phyloP scores from a whole-genome alignment of 2,329 filamentous ascomycete species.

The Aphanoascus verrucosus region DNA sequence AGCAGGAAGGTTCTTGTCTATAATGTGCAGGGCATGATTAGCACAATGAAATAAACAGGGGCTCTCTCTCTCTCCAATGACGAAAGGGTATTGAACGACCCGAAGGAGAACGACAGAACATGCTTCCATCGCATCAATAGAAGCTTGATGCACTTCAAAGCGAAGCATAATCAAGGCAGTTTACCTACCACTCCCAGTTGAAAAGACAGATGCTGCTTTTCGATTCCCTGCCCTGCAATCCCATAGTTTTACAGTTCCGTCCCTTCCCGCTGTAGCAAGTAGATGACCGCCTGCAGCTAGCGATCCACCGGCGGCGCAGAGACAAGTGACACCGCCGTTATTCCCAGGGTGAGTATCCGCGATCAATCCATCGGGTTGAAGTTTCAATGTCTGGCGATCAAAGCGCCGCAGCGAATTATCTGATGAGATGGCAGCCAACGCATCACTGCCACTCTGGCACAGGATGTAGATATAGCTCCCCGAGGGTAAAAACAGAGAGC shows the following conservation, averaged over 20 bases:
- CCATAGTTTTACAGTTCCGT: constrained; percentile 34
- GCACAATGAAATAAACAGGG: neutral
- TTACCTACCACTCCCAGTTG: constrained; percentile 25
- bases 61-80: neutral
- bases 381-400: constrained; percentile 27
- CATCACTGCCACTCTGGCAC: constrained; percentile 21
- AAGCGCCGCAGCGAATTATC: constrained; percentile 37
- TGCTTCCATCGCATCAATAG: neutral
- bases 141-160: neutral
- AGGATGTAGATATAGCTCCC: constrained; percentile 37
- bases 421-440: constrained; percentile 36
- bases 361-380: constrained; percentile 18
- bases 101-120: neutral
- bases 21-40: neutral
- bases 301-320: constrained; percentile 16
- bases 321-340: constrained; percentile 30
- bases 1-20: constrained; percentile 38
- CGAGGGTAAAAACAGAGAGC: constrained; percentile 30
- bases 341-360: constrained; percentile 21
- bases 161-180: neutral
- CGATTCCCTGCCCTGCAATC: constrained; percentile 28
- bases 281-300: constrained; percentile 16
- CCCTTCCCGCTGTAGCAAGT: constrained; percentile 24
- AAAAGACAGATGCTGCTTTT: constrained; percentile 26
- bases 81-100: neutral